A percentile compares a stretch with the other conserved stretches of the same genome.
These are phyloP conservation scores for Talinum fruticosum DNA, from an alignment of 148 eudicot species.

Conservation along the genomic window DNA sequence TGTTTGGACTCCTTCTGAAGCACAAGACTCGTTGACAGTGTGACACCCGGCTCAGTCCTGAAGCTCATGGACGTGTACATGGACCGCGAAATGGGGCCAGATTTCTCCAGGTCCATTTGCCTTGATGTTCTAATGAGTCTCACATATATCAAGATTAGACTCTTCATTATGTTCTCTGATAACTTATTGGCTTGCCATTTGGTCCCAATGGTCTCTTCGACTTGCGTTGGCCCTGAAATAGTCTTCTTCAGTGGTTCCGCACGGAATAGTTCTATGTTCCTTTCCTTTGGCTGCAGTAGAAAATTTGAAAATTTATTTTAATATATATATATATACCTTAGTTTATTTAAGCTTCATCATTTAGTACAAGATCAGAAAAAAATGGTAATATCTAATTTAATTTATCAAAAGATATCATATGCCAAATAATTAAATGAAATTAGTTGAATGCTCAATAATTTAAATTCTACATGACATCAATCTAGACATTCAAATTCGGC, in stretches of 20 bases:
- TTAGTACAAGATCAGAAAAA: no score
- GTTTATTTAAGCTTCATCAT: neutral
- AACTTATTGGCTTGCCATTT: slow-evolving; percentile 75
- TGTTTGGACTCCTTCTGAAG: slow-evolving; percentile 66
- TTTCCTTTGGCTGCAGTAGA: slow-evolving; percentile 41
- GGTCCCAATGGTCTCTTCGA: slow-evolving; percentile 39
- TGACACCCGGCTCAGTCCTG: slow-evolving; percentile 44
- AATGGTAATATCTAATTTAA: no score
- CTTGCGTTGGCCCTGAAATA: slow-evolving; percentile 26
- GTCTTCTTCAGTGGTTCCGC: slow-evolving; percentile 34
- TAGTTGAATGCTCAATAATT: no score
- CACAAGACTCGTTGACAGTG: slow-evolving; percentile 39
- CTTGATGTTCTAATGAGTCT: slow-evolving; percentile 70
- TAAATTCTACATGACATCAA: no score
- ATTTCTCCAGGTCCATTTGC: slow-evolving; percentile 72
- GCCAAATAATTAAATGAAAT: no score
- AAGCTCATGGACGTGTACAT: slow-evolving; percentile 52
- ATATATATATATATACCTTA: no score
- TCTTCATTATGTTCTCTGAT: slow-evolving; percentile 86
- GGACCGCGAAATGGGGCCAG: slow-evolving; percentile 67
- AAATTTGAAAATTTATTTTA: no score
- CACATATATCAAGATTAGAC: slow-evolving; percentile 63
- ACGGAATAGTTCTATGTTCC: slow-evolving; percentile 30
- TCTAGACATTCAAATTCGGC: no score
- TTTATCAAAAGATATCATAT: no score